phyloP scores from a whole-genome alignment of 2,329 filamentous ascomycete species.

The Helotiales sp. region DNA sequence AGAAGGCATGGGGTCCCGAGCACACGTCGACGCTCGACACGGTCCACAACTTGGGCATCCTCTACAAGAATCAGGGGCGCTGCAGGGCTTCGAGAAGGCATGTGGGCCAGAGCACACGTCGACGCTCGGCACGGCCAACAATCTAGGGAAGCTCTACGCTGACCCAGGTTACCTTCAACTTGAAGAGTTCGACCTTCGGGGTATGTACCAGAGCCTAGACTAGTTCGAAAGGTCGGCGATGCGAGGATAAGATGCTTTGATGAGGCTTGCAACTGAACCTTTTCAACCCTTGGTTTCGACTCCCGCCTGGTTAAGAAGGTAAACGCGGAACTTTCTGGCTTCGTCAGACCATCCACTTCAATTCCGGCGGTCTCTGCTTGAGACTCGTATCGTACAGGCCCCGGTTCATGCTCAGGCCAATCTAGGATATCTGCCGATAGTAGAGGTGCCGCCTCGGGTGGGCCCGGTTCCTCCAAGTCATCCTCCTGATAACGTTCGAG shows the following conservation, averaged over 20 bases:
- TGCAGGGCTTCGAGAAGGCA: too few species aligned
- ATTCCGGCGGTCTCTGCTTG: neutral
- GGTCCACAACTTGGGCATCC: too few species aligned
- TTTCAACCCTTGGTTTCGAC: neutral
- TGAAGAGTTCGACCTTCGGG: conserved; percentile 17
- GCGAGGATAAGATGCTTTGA: conserved; percentile 30
- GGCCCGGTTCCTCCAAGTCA: neutral
- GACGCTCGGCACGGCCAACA: too few species aligned
- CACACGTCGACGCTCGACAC: too few species aligned
- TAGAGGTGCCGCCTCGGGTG: neutral
- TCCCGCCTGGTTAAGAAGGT: neutral
- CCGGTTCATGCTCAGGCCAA: neutral
- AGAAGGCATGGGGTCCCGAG: too few species aligned
- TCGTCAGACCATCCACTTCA: neutral
- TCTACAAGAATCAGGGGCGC: too few species aligned
- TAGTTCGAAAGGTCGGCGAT: conserved; percentile 23
- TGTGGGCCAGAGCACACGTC: too few species aligned
- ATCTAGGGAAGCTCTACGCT: too few species aligned
- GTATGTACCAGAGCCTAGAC: conserved; percentile 20
- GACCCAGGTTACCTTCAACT: conserved; percentile 10
- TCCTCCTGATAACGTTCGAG: neutral
- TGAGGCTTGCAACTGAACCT: conserved; percentile 18
- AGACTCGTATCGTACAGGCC: neutral
- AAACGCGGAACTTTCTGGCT: neutral
- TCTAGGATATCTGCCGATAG: neutral